Percentiles rank a stretch among this genome's conserved stretches.
Conservation (phyloP, 768 basidiomycete species). For the Collybia sordida region DNA sequence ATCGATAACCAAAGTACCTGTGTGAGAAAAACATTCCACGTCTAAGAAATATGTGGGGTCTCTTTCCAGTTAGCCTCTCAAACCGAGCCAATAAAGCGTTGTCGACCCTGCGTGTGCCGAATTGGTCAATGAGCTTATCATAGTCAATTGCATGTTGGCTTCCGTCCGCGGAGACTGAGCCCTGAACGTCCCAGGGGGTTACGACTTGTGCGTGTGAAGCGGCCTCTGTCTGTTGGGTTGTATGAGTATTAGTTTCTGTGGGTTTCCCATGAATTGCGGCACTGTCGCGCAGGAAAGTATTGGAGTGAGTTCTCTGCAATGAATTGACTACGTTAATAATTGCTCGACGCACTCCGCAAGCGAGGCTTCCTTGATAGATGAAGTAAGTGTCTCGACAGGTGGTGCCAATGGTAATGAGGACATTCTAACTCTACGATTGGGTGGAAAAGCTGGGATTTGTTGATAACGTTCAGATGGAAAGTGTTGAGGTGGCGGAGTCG, state of each 20-base stretch:
- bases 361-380: slow-evolving; percentile 20
- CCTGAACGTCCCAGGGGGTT: slow-evolving; percentile 98
- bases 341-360: slow-evolving; percentile 28
- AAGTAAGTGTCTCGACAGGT: slow-evolving; percentile 24
- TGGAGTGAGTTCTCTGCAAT: too few relatives aligned
- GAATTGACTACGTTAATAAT: not conserved
- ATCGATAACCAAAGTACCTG: slow-evolving; percentile 48
- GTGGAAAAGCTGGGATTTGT: too few relatives aligned
- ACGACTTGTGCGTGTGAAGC: slow-evolving; percentile 65
- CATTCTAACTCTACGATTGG: too few relatives aligned
- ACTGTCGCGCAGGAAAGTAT: too few relatives aligned
- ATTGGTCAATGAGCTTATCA: slow-evolving; percentile 91
- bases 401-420: not conserved
- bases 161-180: slow-evolving; percentile 83
- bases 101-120: slow-evolving; percentile 87
- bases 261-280: too few relatives aligned
- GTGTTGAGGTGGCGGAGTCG: too few relatives aligned
- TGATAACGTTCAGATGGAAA: too few relatives aligned
- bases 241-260: too few relatives aligned
- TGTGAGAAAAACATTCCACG: slow-evolving; percentile 98
- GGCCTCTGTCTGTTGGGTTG: too few relatives aligned
- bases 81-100: slow-evolving; percentile 80
- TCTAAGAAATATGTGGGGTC: slow-evolving; percentile 84
- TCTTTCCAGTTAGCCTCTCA: slow-evolving; percentile 84
- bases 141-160: slow-evolving; percentile 95